phyloP scores from a whole-genome alignment of 2,329 filamentous ascomycete species.

The Tolypocladium guangdongense region DNA sequence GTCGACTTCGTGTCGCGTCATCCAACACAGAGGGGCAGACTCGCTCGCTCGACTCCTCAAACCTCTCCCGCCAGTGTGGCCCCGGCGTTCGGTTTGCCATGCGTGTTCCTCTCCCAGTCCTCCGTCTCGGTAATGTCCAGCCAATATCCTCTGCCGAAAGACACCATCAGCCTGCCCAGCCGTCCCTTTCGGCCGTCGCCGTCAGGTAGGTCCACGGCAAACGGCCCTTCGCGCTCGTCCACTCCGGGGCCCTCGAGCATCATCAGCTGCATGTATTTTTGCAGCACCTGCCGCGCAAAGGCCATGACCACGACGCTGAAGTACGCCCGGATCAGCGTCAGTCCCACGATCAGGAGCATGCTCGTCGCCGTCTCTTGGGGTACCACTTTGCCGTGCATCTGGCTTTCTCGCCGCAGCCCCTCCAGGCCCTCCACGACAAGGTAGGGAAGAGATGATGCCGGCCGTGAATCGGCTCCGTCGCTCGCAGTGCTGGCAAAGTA shows the following conservation, averaged over 20 bases:
- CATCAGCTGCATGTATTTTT: constrained; percentile 44
- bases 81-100: constrained; percentile 39
- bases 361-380: constrained; percentile 58
- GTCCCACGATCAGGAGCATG: constrained; percentile 61
- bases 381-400: constrained; percentile 22
- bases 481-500: constrained; percentile 56
- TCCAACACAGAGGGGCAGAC: not conserved
- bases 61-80: constrained; percentile 23
- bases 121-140: constrained; percentile 56
- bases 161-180: constrained; percentile 69
- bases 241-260: constrained; percentile 36
- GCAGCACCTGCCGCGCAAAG: constrained; percentile 67
- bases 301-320: constrained; percentile 76
- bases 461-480: constrained; percentile 20
- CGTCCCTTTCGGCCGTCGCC: constrained; percentile 71
- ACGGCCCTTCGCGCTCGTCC: constrained; percentile 50
- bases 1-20: constrained; percentile 8
- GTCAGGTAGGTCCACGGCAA: constrained; percentile 57
- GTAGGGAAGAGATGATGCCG: constrained; percentile 10
- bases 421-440: constrained; percentile 22
- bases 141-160: constrained; percentile 69
- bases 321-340: constrained; percentile 72
- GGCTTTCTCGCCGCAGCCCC: constrained; percentile 20
- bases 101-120: constrained; percentile 56
- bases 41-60: constrained; percentile 6